A percentile compares a stretch with the other conserved stretches of the same genome.
Evolutionary conservation across 1,139 yeast species (phyloP).

Genomic region (Taphrina sp.): DNA sequence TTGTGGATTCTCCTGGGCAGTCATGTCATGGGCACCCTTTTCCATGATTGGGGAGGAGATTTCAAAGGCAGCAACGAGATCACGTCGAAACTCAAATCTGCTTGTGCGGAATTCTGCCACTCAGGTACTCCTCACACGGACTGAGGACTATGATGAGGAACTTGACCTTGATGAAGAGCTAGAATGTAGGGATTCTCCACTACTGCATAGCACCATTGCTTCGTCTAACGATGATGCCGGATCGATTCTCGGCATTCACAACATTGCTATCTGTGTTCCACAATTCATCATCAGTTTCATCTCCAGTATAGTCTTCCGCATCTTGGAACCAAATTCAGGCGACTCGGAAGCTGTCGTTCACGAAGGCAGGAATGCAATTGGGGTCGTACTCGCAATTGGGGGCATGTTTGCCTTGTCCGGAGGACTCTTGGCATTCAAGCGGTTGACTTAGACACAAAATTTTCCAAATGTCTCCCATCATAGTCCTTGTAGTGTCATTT

Average conservation of each 20-base stretch:
- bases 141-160: slow-evolving; percentile 29
- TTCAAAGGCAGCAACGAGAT: slow-evolving; percentile 37
- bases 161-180: slow-evolving; percentile 4
- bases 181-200: neutral
- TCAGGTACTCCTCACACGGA: slow-evolving; percentile 11
- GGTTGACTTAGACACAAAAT: too few species aligned
- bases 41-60: slow-evolving; percentile 48
- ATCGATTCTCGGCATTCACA: slow-evolving; percentile 43
- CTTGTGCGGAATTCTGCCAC: slow-evolving; percentile 2
- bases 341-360: neutral
- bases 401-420: slow-evolving; percentile 7
- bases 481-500: too few species aligned
- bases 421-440: slow-evolving; percentile 1
- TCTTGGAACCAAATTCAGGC: slow-evolving; percentile 37
- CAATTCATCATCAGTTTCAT: slow-evolving; percentile 47
- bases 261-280: slow-evolving; percentile 47
- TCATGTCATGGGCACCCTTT: slow-evolving; percentile 49
- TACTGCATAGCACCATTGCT: slow-evolving; percentile 8
- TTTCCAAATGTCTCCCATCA: too few species aligned
- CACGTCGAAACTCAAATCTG: slow-evolving; percentile 21
- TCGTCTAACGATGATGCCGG: slow-evolving; percentile 28
- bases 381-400: slow-evolving; percentile 14
- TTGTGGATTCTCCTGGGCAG: slow-evolving; percentile 49
- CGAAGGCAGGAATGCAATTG: slow-evolving; percentile 21
- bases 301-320: slow-evolving; percentile 45